These are phyloP conservation scores for Cyclotella baltica DNA, from an alignment of 108 stramenopile genomes.

Conservation along the genomic window DNA sequence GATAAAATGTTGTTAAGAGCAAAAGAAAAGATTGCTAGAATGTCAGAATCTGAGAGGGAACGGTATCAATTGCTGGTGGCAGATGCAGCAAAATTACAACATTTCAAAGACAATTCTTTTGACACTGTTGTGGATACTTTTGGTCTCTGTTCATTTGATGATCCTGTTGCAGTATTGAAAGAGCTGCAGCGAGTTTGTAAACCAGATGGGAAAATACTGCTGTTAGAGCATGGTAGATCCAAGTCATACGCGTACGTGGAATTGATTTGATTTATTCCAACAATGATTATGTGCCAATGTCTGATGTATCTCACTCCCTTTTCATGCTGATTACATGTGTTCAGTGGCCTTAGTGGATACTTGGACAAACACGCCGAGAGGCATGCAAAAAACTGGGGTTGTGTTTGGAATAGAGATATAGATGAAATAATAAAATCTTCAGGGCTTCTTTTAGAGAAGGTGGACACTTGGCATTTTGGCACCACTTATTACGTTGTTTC, in stretches of 20 bases:
- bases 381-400: slow-evolving; percentile 91
- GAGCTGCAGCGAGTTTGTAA: slow-evolving; percentile 90
- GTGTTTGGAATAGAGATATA: slow-evolving; percentile 91
- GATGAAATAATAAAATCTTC: slow-evolving; percentile 68
- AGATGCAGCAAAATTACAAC: slow-evolving; percentile 59
- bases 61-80: slow-evolving; percentile 63
- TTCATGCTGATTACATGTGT: background rate
- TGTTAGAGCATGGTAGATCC: slow-evolving; percentile 82
- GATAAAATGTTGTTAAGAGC: slow-evolving; percentile 81
- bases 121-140: slow-evolving; percentile 95
- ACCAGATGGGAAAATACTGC: slow-evolving; percentile 80
- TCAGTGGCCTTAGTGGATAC: slow-evolving; percentile 56
- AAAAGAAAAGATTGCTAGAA: slow-evolving; percentile 57
- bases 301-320: background rate
- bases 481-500: slow-evolving; percentile 90
- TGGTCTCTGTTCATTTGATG: slow-evolving; percentile 90
- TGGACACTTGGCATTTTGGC: slow-evolving; percentile 87
- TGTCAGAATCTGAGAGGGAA: slow-evolving; percentile 31
- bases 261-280: background rate
- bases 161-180: slow-evolving; percentile 81
- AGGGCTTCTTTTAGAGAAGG: slow-evolving; percentile 64
- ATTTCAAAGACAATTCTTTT: slow-evolving; percentile 72
- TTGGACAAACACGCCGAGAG: slow-evolving; percentile 83
- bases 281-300: too few species aligned
- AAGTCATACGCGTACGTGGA: slow-evolving; percentile 53